These are phyloP conservation scores for Microdochium bolleyi DNA, from an alignment of 2,329 filamentous ascomycete genomes.

Conservation along the genomic window DNA sequence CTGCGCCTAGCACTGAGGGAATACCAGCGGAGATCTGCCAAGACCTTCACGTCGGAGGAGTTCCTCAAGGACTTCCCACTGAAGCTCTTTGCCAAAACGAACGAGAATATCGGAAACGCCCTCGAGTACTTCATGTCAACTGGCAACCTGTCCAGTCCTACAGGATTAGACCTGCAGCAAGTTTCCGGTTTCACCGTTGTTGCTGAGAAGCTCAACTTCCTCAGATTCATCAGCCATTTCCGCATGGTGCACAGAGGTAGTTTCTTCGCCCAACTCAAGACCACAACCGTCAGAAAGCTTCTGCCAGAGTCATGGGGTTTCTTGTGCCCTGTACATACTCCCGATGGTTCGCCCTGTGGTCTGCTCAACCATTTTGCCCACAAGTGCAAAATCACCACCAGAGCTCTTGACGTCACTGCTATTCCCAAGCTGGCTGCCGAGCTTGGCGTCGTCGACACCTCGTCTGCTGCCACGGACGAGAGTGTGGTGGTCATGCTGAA, in stretches of 20 bases:
- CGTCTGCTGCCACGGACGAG: conserved; percentile 72
- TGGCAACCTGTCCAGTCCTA: conserved; percentile 85
- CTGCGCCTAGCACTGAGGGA: conserved; percentile 47
- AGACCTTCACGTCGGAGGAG: conserved; percentile 66
- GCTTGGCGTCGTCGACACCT: conserved; percentile 69
- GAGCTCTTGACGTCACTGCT: conserved; percentile 62
- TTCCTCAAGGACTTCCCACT: conserved; percentile 75
- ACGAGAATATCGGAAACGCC: conserved; percentile 79
- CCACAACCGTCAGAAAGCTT: conserved; percentile 91
- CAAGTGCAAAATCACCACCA: conserved; percentile 84
- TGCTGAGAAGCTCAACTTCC: conserved; percentile 97
- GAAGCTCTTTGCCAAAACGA: conserved; percentile 72
- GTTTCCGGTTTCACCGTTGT: conserved; percentile 93
- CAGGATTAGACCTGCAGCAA: conserved; percentile 89
- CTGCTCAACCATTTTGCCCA: conserved; percentile 91
- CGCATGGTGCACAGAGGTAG: conserved; percentile 98
- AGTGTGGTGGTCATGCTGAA: conserved; percentile 87
- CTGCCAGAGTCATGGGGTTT: conserved; percentile 97
- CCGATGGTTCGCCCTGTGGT: conserved; percentile 91
- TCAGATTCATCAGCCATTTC: conserved; percentile 98
- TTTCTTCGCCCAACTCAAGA: conserved; percentile 97
- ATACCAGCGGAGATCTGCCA: conserved; percentile 47
- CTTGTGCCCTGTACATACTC: conserved; percentile 93
- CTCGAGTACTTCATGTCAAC: conserved; percentile 96
- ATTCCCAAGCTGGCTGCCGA: conserved; percentile 68